Evolutionary conservation across 2,329 filamentous ascomycete genomes (phyloP).

Genomic region (Berkeleyomyces basicola): DNA sequence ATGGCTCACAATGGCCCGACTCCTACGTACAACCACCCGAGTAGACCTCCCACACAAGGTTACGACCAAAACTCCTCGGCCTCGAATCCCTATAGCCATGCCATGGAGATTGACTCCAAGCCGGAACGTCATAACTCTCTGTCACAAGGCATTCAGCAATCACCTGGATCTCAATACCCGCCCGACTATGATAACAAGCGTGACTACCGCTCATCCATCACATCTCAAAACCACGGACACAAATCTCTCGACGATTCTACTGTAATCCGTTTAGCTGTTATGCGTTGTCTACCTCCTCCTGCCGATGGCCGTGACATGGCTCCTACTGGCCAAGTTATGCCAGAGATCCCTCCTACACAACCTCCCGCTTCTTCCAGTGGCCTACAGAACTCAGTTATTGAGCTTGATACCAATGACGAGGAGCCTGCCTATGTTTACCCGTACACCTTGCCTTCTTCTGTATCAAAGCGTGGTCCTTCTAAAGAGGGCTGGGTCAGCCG

Average conservation of each 20-base stretch:
- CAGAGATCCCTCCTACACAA: constrained; percentile 4
- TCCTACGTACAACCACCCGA: neutral
- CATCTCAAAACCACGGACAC: neutral
- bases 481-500: neutral
- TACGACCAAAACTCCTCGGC: constrained; percentile 9
- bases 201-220: neutral
- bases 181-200: constrained; percentile 3
- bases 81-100: neutral
- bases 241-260: neutral
- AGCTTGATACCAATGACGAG: constrained; percentile 1
- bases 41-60: neutral
- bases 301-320: neutral
- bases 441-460: neutral
- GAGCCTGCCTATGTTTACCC: neutral
- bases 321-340: neutral
- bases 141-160: neutral
- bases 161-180: constrained; percentile 5
- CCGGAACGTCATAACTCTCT: constrained; percentile 2
- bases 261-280: neutral
- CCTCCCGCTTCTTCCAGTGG: neutral
- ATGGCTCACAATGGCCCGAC: neutral
- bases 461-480: neutral
- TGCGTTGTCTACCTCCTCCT: neutral
- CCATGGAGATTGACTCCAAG: constrained; percentile 9
- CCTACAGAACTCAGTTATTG: neutral